Conservation (phyloP, 495 filamentous ascomycete genomes). For the Cairneyella variabilis region DNA sequence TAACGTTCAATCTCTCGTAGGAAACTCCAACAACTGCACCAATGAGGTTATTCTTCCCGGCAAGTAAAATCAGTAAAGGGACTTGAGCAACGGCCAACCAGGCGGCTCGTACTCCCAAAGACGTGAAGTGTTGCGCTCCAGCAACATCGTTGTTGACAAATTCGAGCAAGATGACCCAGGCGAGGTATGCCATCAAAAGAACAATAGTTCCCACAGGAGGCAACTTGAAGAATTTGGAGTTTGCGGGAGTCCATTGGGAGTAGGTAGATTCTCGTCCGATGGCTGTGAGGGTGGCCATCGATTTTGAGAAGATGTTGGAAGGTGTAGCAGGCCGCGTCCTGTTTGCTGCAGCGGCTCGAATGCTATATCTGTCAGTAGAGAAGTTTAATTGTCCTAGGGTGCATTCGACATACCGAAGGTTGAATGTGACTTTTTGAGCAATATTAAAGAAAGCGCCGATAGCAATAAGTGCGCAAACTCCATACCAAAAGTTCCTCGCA, state of each 20-base stretch:
- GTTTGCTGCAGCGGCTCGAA: conserved; percentile 22
- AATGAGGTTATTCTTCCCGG: conserved; percentile 73
- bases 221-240: conserved; percentile 9
- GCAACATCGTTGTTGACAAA: conserved; percentile 24
- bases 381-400: neutral
- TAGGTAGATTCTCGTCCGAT: conserved; percentile 22
- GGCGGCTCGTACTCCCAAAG: conserved; percentile 54
- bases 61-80: conserved; percentile 72
- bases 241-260: conserved; percentile 12
- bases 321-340: conserved; percentile 14
- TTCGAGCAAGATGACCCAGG: conserved; percentile 20
- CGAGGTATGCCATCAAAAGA: conserved; percentile 15
- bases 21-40: conserved; percentile 65
- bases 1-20: conserved; percentile 77
- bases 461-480: conserved; percentile 18
- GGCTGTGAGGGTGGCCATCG: conserved; percentile 16
- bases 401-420: conserved; percentile 11
- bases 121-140: conserved; percentile 22
- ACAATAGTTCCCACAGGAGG: conserved; percentile 19
- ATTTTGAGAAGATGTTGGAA: conserved; percentile 12
- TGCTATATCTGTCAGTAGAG: conserved; percentile 1
- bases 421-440: conserved; percentile 7
- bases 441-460: conserved; percentile 18
- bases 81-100: conserved; percentile 75
- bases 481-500: conserved; percentile 23